A percentile compares a stretch with the other conserved stretches of the same genome.
Evolutionary conservation across 2,329 filamentous ascomycete genomes (phyloP).

Genomic region (Diatrype stigma): DNA sequence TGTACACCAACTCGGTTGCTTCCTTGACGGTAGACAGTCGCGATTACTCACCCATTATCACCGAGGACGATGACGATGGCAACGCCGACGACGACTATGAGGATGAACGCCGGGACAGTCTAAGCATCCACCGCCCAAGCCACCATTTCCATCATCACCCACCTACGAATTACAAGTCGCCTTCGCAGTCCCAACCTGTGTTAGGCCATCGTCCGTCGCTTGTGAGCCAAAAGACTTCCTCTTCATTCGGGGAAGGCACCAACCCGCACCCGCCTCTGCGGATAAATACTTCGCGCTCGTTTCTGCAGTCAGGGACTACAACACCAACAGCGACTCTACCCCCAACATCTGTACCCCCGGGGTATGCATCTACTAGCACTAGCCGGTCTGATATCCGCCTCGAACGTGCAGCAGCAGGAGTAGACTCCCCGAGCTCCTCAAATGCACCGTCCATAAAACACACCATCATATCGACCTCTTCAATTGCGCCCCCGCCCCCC

Average conservation of each 20-base stretch:
- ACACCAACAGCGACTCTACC: constrained; percentile 9
- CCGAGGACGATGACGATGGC: constrained; percentile 45
- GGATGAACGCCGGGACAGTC: constrained; percentile 15
- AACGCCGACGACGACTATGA: constrained; percentile 10
- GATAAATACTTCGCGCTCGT: constrained; percentile 34
- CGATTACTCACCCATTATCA: constrained; percentile 54
- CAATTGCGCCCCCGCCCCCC: no score
- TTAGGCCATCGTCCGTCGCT: constrained; percentile 34
- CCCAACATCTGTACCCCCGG: constrained; percentile 22
- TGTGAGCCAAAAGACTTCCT: constrained; percentile 35
- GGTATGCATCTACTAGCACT: not conserved
- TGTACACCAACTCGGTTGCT: constrained; percentile 54
- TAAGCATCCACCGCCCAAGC: constrained; percentile 23
- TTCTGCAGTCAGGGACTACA: not conserved
- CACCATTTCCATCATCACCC: constrained; percentile 1
- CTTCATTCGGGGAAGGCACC: constrained; percentile 36
- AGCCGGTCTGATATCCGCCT: constrained; percentile 47
- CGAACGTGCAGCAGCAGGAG: constrained; percentile 32
- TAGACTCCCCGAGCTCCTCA: not conserved
- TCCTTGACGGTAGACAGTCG: constrained; percentile 45
- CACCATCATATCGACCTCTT: constrained; percentile 29
- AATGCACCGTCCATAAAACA: no score
- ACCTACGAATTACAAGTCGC: constrained; percentile 18
- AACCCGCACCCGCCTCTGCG: constrained; percentile 29
- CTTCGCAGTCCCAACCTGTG: constrained; percentile 26